Base-by-base conservation (phyloP, 140 eudicot genomes). In the Oenanthe javanica region DNA sequence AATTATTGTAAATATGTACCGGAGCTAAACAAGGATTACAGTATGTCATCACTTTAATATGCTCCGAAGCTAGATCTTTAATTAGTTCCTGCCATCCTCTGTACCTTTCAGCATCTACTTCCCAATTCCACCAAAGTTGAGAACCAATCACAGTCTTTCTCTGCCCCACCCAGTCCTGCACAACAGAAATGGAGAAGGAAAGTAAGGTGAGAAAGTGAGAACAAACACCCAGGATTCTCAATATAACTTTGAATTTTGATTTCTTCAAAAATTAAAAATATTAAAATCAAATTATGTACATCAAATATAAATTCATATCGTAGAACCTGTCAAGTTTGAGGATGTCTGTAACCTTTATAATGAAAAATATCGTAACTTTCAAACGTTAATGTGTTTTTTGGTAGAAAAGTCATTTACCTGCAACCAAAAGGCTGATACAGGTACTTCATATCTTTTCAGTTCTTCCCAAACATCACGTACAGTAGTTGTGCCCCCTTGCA, bases 61-160 rank as follows among this genome's bases (percentile, higher is more conserved):
- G 86, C 23, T 80, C 87, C 6, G 82, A 63, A 59, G 83, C 72
- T 36, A 95, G 91, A 80, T 95, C 99, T 85, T 88, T 73, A 54
- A 88, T 87, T 74, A 95, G 86, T 47, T 93, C 80, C 82, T 81
- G 81, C 99, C 99, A 95, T 81, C 99, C 97, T 52, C 84, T 80
- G 77, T 95, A 95, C 75, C 93, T 85, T 77, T 82, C 84, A 59
- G 87, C 85, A 79, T 95, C 99, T 47, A 93, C 99, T 86, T 95
- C 99, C 99, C 98, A 95, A 40, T 95, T 95, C 98, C 97, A 95
- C 99, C 99, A 92, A 42, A 95, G 91, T 77, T 95, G 99, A 72
- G 99, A 95, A 48, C 99, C 99, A 15, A 95, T 91, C 46, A 92
- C 86, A 1, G 99, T 95, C 85, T 93, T 87, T 82, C 99, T 86